phyloP scores from a whole-genome alignment of 331 rosid species.

The Malus hybrid region DNA sequence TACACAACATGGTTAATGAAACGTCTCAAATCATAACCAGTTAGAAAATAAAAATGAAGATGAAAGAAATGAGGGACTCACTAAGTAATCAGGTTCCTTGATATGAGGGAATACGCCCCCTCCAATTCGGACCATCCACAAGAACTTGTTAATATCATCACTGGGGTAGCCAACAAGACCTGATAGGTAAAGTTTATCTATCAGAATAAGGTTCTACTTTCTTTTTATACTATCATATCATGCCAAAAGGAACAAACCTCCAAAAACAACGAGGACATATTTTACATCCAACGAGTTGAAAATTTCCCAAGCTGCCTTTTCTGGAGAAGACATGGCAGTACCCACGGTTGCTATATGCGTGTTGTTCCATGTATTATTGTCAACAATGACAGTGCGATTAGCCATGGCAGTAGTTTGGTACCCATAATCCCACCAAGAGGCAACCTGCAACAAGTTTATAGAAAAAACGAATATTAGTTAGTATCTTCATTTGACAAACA shows the following conservation, averaged over 20 bases:
- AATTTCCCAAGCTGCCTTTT: constrained; percentile 99
- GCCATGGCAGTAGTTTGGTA: constrained; percentile 99
- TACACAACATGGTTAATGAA: background rate
- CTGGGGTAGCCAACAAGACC: constrained; percentile 99
- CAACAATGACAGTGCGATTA: constrained; percentile 97
- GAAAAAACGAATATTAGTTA: constrained; percentile 7
- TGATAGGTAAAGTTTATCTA: constrained; percentile 25
- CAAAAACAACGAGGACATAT: constrained; percentile 98
- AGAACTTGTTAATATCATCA: constrained; percentile 94
- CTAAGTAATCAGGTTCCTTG: constrained; percentile 88
- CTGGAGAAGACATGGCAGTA: constrained; percentile 99
- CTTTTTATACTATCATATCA: constrained; percentile 1
- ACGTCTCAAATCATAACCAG: background rate
- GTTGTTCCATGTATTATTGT: constrained; percentile 99
- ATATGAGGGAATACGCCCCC: constrained; percentile 99
- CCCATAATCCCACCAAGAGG: constrained; percentile 99
- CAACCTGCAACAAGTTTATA: constrained; percentile 58
- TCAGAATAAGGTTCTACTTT: constrained; percentile 23
- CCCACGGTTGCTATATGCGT: constrained; percentile 99
- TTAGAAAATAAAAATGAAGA: background rate
- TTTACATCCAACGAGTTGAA: constrained; percentile 93
- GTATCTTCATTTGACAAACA: background rate
- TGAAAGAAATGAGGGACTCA: constrained; percentile 26
- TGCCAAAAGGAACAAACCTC: constrained; percentile 58
- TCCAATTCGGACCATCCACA: constrained; percentile 99